Base-by-base conservation (phyloP, 106 monocot genomes). In the Dioscorea dumetorum region DNA sequence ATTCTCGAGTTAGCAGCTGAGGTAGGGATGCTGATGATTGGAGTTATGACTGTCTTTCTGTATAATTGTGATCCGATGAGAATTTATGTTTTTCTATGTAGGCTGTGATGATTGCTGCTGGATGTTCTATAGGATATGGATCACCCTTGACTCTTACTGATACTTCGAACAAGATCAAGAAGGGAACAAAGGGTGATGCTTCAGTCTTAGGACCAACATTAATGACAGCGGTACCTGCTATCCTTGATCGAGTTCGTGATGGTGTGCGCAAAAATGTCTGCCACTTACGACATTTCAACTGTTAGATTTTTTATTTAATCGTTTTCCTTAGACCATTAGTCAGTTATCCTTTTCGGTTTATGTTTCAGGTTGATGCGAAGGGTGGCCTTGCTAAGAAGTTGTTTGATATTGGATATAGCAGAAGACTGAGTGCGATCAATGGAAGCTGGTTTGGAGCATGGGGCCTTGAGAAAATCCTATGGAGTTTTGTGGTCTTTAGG, bases 361-460 rank as follows among this genome's bases (percentile, higher is more conserved):
- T 50, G 60, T 72, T 82, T 64, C 79, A 99, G 99, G 87, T 99
- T 21, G 87, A 93, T 85, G 70, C 89, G 51, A 99, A 90, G 71
- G 99, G 99, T 69, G 99, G 99, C 18, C 14, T 83, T 9, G 76
- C 93, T 34, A 99, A 93, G 73, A 99, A 70, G 69, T 57, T 99
- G 54, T 99, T 99, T 81, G 90, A 99, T 62, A 67, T 85, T 69
- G 89, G 85, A 73, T 99, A 99, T 76, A 22, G 64, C 48, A 90
- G 99, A 33, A 80, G 99, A 73, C 68, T 99, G 60, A 70, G 80
- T 48, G 99, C 99, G 63, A 73, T 99, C 54, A 93, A 99, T 74
- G 99, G 99, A 77, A 99, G 99, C 62, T 99, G 93, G 99, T 81
- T 99, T 63, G 99, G 99, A 21, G 99, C 99, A 54, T 93, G 99